Conservation (phyloP, 2,329 filamentous ascomycete genomes). For the Phaeosphaeriaceae sp. region DNA sequence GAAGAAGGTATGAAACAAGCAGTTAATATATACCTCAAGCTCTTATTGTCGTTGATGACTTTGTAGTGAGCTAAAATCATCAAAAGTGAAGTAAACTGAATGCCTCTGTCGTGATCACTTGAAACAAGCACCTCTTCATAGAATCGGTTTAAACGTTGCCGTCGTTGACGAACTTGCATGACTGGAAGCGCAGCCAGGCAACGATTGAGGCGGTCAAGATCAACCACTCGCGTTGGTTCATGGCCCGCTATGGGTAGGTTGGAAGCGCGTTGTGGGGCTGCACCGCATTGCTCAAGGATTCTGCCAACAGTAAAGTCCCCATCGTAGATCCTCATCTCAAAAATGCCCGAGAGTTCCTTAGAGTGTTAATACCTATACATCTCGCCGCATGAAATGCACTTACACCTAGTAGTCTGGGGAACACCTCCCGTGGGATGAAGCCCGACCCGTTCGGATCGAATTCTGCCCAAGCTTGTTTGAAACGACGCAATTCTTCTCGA, state of each 20-base stretch:
- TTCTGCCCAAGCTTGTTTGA: conserved; percentile 98
- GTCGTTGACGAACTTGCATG: conserved; percentile 72
- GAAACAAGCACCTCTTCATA: conserved; percentile 96
- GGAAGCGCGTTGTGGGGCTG: conserved; percentile 59
- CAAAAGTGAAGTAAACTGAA: conserved; percentile 88
- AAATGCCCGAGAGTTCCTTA: conserved; percentile 86
- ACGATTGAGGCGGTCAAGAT: conserved; percentile 76
- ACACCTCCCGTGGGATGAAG: conserved; percentile 87
- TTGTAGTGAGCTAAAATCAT: conserved; percentile 99
- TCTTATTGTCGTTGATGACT: conserved; percentile 97
- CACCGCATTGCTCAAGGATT: conserved; percentile 83
- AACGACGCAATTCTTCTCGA: conserved; percentile 90
- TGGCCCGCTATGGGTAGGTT: conserved; percentile 55
- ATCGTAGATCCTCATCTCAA: conserved; percentile 96
- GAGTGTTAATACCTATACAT: conserved; percentile 3
- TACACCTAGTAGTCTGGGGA: conserved; percentile 84
- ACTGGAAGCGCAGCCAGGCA: conserved; percentile 77
- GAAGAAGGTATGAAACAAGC: background rate
- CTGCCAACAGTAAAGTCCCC: conserved; percentile 85
- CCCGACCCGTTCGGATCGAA: conserved; percentile 91
- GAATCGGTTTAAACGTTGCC: conserved; percentile 88
- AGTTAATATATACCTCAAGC: conserved; percentile 67
- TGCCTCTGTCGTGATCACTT: conserved; percentile 85
- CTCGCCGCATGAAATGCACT: conserved; percentile 31
- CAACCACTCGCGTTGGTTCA: conserved; percentile 58